Percentiles rank a stretch among this genome's conserved stretches.
phyloP scores from a whole-genome alignment of 208 protist species.

The Naegleria gruberi region DNA sequence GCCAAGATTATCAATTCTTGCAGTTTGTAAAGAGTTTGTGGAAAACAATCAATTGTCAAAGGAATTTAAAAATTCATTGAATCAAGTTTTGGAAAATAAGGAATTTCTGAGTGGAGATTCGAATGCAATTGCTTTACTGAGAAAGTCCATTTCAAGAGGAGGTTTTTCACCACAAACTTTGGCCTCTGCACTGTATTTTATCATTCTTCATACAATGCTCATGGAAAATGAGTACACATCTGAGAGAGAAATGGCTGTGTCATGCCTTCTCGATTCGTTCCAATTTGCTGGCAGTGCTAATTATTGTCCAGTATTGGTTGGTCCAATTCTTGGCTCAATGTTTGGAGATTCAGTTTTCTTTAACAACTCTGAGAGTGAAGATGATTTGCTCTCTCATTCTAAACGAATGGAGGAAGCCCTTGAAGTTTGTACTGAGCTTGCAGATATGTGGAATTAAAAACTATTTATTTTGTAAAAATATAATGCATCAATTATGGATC shows the following conservation, averaged over 20 bases:
- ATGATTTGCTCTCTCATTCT: not conserved
- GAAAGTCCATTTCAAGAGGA: not conserved
- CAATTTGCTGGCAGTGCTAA: slow-evolving; percentile 7
- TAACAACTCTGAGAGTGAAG: too few relatives aligned
- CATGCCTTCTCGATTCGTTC: not conserved
- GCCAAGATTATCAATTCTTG: not conserved
- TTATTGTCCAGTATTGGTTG: slow-evolving; percentile 9
- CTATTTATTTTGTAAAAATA: too few relatives aligned
- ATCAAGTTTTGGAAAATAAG: not conserved
- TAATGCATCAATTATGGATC: too few relatives aligned
- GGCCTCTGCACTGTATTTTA: not conserved
- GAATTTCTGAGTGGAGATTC: not conserved
- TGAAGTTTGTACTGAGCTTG: not conserved
- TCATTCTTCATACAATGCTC: not conserved
- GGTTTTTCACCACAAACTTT: not conserved
- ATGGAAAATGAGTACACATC: not conserved
- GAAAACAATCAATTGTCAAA: not conserved
- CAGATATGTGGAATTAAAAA: not conserved
- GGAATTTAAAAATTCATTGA: not conserved
- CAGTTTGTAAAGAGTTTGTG: not conserved
- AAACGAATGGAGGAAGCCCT: not conserved
- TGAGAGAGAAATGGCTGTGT: not conserved
- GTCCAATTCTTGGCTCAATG: not conserved
- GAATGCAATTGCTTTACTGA: not conserved
- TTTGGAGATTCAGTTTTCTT: not conserved